A percentile compares a stretch with the other conserved stretches of the same genome.
These are phyloP conservation scores for Phytophthora citrophthora DNA, from an alignment of 352 stramenopile genomes.

Conservation along the genomic window DNA sequence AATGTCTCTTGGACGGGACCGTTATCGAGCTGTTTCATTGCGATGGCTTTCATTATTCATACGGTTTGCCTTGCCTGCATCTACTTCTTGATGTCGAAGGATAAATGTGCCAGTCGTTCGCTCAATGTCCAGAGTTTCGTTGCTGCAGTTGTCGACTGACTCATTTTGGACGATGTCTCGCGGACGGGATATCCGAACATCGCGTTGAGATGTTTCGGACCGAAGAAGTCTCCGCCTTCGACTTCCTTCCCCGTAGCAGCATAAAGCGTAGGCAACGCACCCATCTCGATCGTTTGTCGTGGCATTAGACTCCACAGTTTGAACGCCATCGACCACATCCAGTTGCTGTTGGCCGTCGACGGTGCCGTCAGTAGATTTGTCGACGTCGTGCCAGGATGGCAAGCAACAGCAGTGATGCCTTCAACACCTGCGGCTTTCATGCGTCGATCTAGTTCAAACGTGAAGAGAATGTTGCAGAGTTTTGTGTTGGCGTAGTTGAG, in stretches of 20 bases:
- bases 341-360: slow-evolving; percentile 33
- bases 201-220: slow-evolving; percentile 40
- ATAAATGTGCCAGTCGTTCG: slow-evolving; percentile 43
- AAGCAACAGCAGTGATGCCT: slow-evolving; percentile 32
- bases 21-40: slow-evolving; percentile 12
- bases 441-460: slow-evolving; percentile 46
- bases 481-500: slow-evolving; percentile 60
- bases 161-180: slow-evolving; percentile 35
- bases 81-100: slow-evolving; percentile 35
- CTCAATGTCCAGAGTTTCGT: slow-evolving; percentile 54
- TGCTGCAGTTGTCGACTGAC: slow-evolving; percentile 30
- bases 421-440: slow-evolving; percentile 32
- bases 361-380: slow-evolving; percentile 43
- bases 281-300: slow-evolving; percentile 38
- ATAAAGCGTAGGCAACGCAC: slow-evolving; percentile 53
- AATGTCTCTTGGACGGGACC: slow-evolving; percentile 10
- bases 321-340: slow-evolving; percentile 31
- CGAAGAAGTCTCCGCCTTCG: slow-evolving; percentile 33
- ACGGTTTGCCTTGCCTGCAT: background rate
- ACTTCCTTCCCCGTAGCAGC: slow-evolving; percentile 36
- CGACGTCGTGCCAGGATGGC: slow-evolving; percentile 46
- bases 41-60: slow-evolving; percentile 7
- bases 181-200: slow-evolving; percentile 43
- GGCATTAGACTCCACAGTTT: slow-evolving; percentile 30
- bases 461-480: slow-evolving; percentile 67